Base-by-base conservation (phyloP, 331 rosid species). In the Phaseolus coccineus region DNA sequence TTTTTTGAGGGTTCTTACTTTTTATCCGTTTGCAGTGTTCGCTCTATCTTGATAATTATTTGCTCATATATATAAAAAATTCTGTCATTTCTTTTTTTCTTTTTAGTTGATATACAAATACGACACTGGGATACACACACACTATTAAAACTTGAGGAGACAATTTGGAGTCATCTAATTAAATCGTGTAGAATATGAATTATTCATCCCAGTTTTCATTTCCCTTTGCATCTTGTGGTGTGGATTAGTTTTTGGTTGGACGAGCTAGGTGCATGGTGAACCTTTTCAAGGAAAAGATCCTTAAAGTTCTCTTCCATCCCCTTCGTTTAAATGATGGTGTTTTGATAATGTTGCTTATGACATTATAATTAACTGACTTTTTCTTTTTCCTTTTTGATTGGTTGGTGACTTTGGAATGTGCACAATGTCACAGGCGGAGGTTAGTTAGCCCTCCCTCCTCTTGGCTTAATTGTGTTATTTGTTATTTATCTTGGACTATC, bases 381-480 rank as follows among this genome's bases (percentile, higher is more conserved):
- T 77, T 50, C 58, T 55, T 77, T 27, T 65, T 68, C 48, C 6
- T 47, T 74, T 40, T 74, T 64, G 44, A 78, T 70, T 67, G 82
- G 57, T 64, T 71, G 82, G 57, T 56, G 77, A 39, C 79, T 71
- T 81, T 84, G 85, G 77, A 81, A 80, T 80, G 66, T 42, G 66
- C 53, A 28, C 37, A 76, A 66, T 67, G 52, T 83, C 73, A 22
- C 88, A 94, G 98, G 80, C 87, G 76, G 98, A 94, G 94, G 98
- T 94, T 85, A 85, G 82, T 78, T 59, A 83, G 63, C 37, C 39
- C 4, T 0, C 35, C 35, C 37, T 65, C 47, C 37, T 55, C 44
- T 42, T 13, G 37, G 40, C 4, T 63, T 80, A 73, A 11, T 62
- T 44, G 57, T 59, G 50, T 76, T 51, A 14, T 56, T 53, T 63